Conservation (phyloP, 352 stramenopile genomes). For the Nothophytophthora sp. region DNA sequence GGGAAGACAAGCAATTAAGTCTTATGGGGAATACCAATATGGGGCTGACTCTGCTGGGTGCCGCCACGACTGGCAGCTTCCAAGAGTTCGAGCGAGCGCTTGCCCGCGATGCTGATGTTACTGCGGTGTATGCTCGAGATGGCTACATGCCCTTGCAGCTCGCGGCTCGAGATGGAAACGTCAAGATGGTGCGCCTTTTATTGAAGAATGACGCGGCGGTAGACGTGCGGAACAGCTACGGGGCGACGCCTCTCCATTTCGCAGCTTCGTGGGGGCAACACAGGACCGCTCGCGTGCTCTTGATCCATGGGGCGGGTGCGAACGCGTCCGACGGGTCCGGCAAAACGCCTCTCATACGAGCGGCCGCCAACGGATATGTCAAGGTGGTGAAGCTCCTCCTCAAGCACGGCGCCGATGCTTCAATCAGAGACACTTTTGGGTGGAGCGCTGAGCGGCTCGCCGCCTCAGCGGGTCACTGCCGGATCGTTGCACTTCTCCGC, state of each 20-base stretch:
- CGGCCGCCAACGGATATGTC: constrained; percentile 12
- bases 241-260: constrained; percentile 20
- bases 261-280: constrained; percentile 10
- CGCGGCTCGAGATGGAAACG: constrained; percentile 17
- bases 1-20: no score
- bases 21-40: constrained; percentile 18
- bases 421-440: constrained; percentile 9
- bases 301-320: constrained; percentile 14
- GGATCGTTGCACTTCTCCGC: constrained; percentile 10
- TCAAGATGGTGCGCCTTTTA: constrained; percentile 14
- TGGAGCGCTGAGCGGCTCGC: constrained; percentile 18
- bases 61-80: not conserved
- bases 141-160: constrained; percentile 17
- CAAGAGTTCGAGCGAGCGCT: constrained; percentile 5
- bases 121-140: constrained; percentile 7
- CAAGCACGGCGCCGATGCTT: constrained; percentile 10
- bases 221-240: constrained; percentile 13
- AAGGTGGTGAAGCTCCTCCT: constrained; percentile 17
- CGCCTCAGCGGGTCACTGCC: constrained; percentile 3
- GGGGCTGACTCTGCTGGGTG: not conserved
- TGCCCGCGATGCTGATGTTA: constrained; percentile 3
- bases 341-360: constrained; percentile 18
- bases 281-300: constrained; percentile 10
- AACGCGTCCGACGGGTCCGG: constrained; percentile 16
- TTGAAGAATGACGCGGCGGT: constrained; percentile 17